Conservation (phyloP, 2,329 filamentous ascomycete genomes). For the Sporothrix schenckii region DNA sequence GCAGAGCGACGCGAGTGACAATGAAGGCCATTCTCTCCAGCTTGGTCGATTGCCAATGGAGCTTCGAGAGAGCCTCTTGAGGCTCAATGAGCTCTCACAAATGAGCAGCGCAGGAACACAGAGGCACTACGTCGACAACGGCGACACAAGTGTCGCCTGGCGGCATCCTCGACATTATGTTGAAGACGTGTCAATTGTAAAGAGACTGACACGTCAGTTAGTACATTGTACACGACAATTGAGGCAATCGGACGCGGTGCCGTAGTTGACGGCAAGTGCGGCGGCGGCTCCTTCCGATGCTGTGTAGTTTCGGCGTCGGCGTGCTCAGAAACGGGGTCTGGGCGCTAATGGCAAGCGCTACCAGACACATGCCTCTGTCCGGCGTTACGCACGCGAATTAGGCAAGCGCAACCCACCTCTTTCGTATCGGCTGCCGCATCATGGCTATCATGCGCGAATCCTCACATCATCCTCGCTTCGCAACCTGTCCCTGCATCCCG, state of each 20-base stretch:
- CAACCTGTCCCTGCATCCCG: background rate
- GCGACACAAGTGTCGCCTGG: too few relatives aligned
- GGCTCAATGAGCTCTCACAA: too few relatives aligned
- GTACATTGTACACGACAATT: background rate
- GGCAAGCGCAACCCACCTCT: slow-evolving; percentile 2
- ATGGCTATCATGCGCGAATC: slow-evolving; percentile 21
- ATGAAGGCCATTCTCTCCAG: background rate
- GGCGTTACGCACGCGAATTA: background rate
- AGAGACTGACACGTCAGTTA: too few relatives aligned
- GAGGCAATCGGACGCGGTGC: background rate
- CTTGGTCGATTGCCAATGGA: background rate
- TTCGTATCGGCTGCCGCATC: slow-evolving; percentile 1
- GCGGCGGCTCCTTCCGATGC: slow-evolving; percentile 1
- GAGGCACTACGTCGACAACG: too few relatives aligned
- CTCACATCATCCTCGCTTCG: slow-evolving; percentile 5
- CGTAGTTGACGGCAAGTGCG: background rate
- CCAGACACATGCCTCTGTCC: background rate
- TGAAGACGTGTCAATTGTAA: too few relatives aligned
- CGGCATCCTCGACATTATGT: too few relatives aligned
- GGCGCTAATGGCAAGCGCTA: slow-evolving; percentile 7
- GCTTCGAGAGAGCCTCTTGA: too few relatives aligned
- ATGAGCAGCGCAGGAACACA: too few relatives aligned
- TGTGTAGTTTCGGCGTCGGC: slow-evolving; percentile 12
- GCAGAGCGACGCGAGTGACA: background rate
- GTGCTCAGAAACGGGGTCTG: background rate